Conservation (phyloP, 352 stramenopile genomes). For the Phytophthora tubulina region DNA sequence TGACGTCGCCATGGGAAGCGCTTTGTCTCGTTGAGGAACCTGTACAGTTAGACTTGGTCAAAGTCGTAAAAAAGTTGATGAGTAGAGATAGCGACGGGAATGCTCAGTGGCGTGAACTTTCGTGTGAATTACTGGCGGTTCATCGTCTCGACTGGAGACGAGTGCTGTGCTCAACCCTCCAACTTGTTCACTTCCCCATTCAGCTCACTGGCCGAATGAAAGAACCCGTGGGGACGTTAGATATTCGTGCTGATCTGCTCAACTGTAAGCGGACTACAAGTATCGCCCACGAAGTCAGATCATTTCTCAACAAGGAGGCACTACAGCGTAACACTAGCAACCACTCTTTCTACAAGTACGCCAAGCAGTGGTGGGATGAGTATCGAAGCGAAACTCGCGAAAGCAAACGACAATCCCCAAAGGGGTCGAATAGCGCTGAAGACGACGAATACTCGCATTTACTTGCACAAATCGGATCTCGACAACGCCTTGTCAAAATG, state of each 20-base stretch:
- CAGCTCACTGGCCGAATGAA: slow-evolving; percentile 77
- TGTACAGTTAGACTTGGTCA: slow-evolving; percentile 68
- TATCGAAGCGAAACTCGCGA: slow-evolving; percentile 56
- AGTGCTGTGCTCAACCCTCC: slow-evolving; percentile 72
- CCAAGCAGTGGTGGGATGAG: slow-evolving; percentile 88
- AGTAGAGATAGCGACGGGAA: slow-evolving; percentile 20
- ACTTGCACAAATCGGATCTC: slow-evolving; percentile 18
- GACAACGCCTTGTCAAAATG: slow-evolving; percentile 74
- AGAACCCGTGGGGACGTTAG: slow-evolving; percentile 68
- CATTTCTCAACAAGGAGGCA: slow-evolving; percentile 66
- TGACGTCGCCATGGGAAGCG: slow-evolving; percentile 71
- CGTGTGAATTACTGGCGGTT: slow-evolving; percentile 68
- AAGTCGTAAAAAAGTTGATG: slow-evolving; percentile 64
- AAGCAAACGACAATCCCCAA: slow-evolving; percentile 11
- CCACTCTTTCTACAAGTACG: slow-evolving; percentile 84
- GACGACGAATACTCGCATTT: slow-evolving; percentile 37
- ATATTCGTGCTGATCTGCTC: slow-evolving; percentile 75
- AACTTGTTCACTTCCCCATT: slow-evolving; percentile 77
- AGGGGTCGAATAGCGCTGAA: not conserved
- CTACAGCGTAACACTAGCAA: slow-evolving; percentile 62
- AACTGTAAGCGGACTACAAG: slow-evolving; percentile 58
- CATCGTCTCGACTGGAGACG: slow-evolving; percentile 83
- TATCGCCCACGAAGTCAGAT: slow-evolving; percentile 53
- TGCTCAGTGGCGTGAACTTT: slow-evolving; percentile 55
- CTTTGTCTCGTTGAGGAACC: slow-evolving; percentile 74